Percentiles rank a stretch among this genome's conserved stretches.
These are phyloP conservation scores for Desmodesmus armatus DNA, from an alignment of 139 green algal species.

Conservation along the genomic window DNA sequence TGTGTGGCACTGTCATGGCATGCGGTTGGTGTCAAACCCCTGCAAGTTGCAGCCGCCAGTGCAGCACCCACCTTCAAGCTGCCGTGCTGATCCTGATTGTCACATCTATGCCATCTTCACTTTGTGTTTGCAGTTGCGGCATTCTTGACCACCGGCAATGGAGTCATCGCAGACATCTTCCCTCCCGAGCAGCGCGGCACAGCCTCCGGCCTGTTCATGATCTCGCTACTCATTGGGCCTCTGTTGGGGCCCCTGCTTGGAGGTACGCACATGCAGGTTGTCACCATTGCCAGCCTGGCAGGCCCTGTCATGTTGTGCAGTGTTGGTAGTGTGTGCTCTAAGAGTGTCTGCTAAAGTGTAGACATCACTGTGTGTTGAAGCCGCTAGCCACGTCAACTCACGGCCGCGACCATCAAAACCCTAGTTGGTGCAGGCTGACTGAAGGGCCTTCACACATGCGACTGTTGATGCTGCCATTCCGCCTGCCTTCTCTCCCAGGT, in stretches of 20 bases:
- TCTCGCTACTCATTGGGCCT: conserved; percentile 12
- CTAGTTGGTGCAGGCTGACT: too few species aligned
- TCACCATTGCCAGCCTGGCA: not conserved
- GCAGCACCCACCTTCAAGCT: too few species aligned
- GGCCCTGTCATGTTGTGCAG: not conserved
- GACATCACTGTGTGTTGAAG: not conserved
- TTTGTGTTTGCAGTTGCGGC: not conserved
- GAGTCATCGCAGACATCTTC: conserved; percentile 19
- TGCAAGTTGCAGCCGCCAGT: too few species aligned
- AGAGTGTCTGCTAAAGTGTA: not conserved
- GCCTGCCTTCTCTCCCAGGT: too few species aligned
- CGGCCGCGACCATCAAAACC: not conserved
- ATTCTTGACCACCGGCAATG: conserved; percentile 11
- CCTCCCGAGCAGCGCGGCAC: conserved; percentile 1
- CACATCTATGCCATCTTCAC: too few species aligned
- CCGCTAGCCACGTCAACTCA: not conserved
- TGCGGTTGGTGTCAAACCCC: too few species aligned
- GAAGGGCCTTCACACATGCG: too few species aligned
- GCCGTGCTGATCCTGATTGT: too few species aligned
- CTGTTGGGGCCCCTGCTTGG: conserved; percentile 17
- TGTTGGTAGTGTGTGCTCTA: not conserved
- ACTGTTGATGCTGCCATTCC: too few species aligned
- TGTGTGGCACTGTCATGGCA: too few species aligned
- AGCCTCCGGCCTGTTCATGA: conserved; percentile 38
- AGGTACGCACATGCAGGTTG: not conserved